phyloP scores from a whole-genome alignment of 2,329 filamentous ascomycete species.

The Byssoonygena ceratinophila region DNA sequence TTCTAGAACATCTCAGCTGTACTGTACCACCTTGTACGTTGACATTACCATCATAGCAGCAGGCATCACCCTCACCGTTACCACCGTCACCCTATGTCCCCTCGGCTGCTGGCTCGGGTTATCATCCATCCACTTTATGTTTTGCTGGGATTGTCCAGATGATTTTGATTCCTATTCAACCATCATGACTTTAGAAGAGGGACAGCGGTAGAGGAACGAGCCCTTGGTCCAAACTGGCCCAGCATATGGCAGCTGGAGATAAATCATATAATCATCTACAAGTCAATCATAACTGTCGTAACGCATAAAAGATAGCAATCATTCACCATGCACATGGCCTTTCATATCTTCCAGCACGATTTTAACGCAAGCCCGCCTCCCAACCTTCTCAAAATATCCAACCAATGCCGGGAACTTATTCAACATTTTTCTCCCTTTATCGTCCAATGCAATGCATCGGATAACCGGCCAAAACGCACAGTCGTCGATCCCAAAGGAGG shows the following conservation, averaged over 20 bases:
- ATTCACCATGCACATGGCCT: not conserved
- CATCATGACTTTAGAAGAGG: too few species aligned
- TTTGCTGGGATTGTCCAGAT: too few species aligned
- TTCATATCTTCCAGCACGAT: conserved; percentile 24
- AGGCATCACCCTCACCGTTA: not conserved
- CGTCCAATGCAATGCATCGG: conserved; percentile 26
- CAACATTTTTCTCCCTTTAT: conserved; percentile 16
- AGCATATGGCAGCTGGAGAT: too few species aligned
- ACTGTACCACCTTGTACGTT: too few species aligned
- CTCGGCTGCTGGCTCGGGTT: too few species aligned
- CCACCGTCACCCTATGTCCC: not conserved
- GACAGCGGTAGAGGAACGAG: too few species aligned
- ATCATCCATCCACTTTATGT: too few species aligned
- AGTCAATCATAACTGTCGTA: not conserved
- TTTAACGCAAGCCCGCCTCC: conserved; percentile 31
- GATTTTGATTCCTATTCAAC: too few species aligned
- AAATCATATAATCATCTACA: too few species aligned
- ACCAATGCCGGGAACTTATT: conserved; percentile 26
- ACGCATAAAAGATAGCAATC: not conserved
- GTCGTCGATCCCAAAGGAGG: conserved; percentile 33
- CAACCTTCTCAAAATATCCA: conserved; percentile 32
- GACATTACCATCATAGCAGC: not conserved
- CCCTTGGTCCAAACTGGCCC: too few species aligned
- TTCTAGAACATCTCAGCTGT: not conserved
- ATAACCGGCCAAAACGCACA: conserved; percentile 38